Evolutionary conservation across 192 early-diverging fungal genomes (phyloP).

Genomic region (Pilobolus umbonatus): DNA sequence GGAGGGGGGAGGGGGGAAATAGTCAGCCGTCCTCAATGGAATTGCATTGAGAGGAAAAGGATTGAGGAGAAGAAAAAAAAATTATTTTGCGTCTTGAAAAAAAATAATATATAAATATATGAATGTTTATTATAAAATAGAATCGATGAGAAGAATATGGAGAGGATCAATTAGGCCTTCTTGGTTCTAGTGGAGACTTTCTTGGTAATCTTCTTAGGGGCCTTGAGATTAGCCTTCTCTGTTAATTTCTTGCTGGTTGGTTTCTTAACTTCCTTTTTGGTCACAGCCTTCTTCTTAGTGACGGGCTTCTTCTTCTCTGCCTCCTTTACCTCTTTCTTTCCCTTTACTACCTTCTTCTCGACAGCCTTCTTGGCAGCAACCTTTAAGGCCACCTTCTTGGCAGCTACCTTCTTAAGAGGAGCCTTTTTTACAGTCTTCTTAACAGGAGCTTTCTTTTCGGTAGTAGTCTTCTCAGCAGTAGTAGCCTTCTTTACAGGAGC

Average conservation of each 20-base stretch:
- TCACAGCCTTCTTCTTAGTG: slow-evolving; percentile 45
- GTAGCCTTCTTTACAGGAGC: slow-evolving; percentile 38
- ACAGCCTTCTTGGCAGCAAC: slow-evolving; percentile 48
- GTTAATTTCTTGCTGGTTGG: slow-evolving; percentile 35
- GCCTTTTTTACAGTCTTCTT: too few species aligned
- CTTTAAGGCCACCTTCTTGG: slow-evolving; percentile 47
- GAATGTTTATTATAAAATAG: slow-evolving; percentile 1
- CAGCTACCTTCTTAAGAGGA: slow-evolving; percentile 44
- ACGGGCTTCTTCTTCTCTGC: slow-evolving; percentile 46
- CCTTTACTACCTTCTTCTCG: slow-evolving; percentile 34
- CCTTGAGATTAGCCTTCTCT: slow-evolving; percentile 27
- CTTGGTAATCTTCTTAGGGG: slow-evolving; percentile 46
- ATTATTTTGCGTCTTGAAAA: background rate
- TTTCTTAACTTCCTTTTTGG: too few species aligned
- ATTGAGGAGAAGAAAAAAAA: slow-evolving; percentile 1
- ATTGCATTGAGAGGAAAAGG: too few species aligned
- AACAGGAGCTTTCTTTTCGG: slow-evolving; percentile 26
- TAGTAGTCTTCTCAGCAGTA: slow-evolving; percentile 16
- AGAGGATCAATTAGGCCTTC: slow-evolving; percentile 9
- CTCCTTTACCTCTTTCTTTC: slow-evolving; percentile 36
- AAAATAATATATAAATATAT: background rate
- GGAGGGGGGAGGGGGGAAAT: too few species aligned
- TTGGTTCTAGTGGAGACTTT: slow-evolving; percentile 30
- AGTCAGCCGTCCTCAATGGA: too few species aligned
- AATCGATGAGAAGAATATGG: background rate